Percentiles rank a stretch among this genome's conserved stretches.
Evolutionary conservation across 768 basidiomycete genomes (phyloP).

Genomic region (Lactarius tabidus): DNA sequence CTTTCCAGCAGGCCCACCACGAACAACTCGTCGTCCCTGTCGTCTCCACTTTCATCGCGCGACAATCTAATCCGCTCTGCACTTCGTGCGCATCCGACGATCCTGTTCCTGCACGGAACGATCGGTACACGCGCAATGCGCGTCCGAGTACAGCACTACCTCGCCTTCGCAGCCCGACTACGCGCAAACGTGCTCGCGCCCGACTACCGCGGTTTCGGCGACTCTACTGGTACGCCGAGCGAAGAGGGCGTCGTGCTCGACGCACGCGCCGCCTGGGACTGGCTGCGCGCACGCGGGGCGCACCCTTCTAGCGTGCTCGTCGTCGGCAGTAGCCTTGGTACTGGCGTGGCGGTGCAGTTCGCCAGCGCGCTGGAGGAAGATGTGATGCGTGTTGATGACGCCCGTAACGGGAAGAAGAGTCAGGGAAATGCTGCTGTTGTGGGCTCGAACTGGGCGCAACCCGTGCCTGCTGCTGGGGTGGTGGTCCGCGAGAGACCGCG

Average conservation of each 20-base stretch:
- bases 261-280: constrained; percentile 78
- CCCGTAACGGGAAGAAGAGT: not conserved
- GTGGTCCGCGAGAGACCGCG: constrained; percentile 34
- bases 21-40: constrained; percentile 25
- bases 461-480: not conserved
- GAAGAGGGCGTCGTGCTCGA: constrained; percentile 71
- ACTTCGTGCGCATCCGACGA: constrained; percentile 56
- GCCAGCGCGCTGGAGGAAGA: constrained; percentile 37
- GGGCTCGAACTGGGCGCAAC: not conserved
- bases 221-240: constrained; percentile 75
- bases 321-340: constrained; percentile 86
- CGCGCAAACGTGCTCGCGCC: constrained; percentile 75
- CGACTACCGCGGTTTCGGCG: constrained; percentile 92
- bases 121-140: constrained; percentile 73
- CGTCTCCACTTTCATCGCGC: not conserved
- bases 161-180: constrained; percentile 59
- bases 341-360: constrained; percentile 58
- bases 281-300: constrained; percentile 62
- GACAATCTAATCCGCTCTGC: constrained; percentile 49
- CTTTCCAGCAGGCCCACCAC: constrained; percentile 30
- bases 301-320: constrained; percentile 58
- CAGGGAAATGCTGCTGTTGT: not conserved
- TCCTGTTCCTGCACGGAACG: constrained; percentile 90
- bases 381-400: constrained; percentile 29
- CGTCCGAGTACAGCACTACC: constrained; percentile 63